These are phyloP conservation scores for Russula dissimulans DNA, from an alignment of 768 basidiomycete genomes.

Conservation along the genomic window DNA sequence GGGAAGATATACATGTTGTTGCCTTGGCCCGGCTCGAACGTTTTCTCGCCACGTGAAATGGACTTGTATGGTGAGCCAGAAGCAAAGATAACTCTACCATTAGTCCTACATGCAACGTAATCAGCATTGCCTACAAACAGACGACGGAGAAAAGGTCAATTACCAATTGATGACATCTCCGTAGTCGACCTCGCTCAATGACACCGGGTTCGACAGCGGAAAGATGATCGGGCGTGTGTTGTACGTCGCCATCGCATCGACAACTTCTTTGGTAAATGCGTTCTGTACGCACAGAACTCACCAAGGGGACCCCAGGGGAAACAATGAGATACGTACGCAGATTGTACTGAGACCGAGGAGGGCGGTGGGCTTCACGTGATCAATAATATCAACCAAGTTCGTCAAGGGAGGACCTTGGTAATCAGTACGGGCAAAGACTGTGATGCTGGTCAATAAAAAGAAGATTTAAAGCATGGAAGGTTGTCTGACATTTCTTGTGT, in stretches of 20 bases:
- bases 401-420: conserved; percentile 70
- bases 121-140: background rate
- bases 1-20: conserved; percentile 92
- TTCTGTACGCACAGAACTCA: conserved; percentile 33
- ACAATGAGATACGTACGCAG: conserved; percentile 33
- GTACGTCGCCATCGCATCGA: conserved; percentile 69
- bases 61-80: conserved; percentile 79
- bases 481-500: conserved; percentile 67
- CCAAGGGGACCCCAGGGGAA: background rate
- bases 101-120: conserved; percentile 15
- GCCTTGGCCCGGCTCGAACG: conserved; percentile 76
- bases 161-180: conserved; percentile 65
- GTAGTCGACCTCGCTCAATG: conserved; percentile 74
- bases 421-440: conserved; percentile 77
- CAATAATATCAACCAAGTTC: conserved; percentile 70
- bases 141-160: background rate
- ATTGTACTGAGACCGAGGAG: conserved; percentile 83
- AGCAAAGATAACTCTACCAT: conserved; percentile 77
- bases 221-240: conserved; percentile 86
- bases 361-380: conserved; percentile 79
- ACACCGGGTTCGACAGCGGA: conserved; percentile 83
- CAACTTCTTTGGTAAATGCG: conserved; percentile 65
- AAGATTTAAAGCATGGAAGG: background rate
- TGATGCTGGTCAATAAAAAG: conserved; percentile 1
- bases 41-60: conserved; percentile 45